phyloP scores from a whole-genome alignment of 2,329 filamentous ascomycete species.

The Fusarium hostae region DNA sequence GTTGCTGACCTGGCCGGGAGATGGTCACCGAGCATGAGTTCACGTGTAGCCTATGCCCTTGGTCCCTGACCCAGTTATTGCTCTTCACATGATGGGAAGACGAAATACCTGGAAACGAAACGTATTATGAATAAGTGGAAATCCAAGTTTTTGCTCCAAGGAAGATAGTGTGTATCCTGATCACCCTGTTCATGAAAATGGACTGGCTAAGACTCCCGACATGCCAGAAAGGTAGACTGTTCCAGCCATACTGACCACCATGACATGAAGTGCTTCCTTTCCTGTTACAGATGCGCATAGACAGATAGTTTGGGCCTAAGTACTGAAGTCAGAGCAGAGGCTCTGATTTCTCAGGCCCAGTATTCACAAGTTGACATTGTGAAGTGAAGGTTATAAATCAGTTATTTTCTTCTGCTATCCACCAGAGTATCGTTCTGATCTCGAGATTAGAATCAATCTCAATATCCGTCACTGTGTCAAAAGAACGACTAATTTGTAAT shows the following conservation, averaged over 20 bases:
- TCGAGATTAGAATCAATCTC: neutral
- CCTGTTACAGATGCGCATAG: neutral
- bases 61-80: neutral
- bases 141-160: neutral
- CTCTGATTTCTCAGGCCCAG: no score
- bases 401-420: neutral
- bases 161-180: neutral
- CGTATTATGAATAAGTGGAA: neutral
- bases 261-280: neutral
- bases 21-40: neutral
- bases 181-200: neutral
- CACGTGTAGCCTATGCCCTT: neutral
- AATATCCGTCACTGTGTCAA: neutral
- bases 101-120: neutral
- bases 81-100: neutral
- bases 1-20: neutral
- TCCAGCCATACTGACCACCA: neutral
- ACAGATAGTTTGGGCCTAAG: no score
- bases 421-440: neutral
- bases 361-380: neutral
- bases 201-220: neutral
- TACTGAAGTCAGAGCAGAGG: neutral
- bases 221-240: neutral
- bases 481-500: no score
- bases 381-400: neutral